phyloP scores from a whole-genome alignment of 192 early-diverging fungal species.

The Funneliformis geosporum region DNA sequence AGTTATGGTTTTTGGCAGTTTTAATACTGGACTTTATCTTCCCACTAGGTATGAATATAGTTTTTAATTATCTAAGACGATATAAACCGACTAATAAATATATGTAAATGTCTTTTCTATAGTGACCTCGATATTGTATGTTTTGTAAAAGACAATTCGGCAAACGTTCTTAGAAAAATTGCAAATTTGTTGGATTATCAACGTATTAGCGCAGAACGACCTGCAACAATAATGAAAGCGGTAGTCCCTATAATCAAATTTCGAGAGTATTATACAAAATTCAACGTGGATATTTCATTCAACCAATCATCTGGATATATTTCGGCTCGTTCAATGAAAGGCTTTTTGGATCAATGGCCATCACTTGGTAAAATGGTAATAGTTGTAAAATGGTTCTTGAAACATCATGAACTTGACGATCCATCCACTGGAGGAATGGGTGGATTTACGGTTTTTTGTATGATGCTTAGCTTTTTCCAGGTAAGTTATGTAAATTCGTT shows the following conservation, averaged over 20 bases:
- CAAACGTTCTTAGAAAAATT: slow-evolving; percentile 43
- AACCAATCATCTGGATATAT: slow-evolving; percentile 70
- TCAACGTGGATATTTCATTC: slow-evolving; percentile 83
- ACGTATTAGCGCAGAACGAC: slow-evolving; percentile 42
- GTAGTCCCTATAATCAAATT: slow-evolving; percentile 93
- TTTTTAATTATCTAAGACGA: slow-evolving; percentile 33
- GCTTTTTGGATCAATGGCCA: slow-evolving; percentile 59
- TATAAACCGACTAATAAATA: slow-evolving; percentile 20
- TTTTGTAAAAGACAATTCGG: slow-evolving; percentile 22
- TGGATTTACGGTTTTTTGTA: slow-evolving; percentile 74
- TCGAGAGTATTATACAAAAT: slow-evolving; percentile 68
- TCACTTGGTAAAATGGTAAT: slow-evolving; percentile 70
- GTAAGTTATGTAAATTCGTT: slow-evolving; percentile 35
- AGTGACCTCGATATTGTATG: slow-evolving; percentile 50
- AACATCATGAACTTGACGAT: slow-evolving; percentile 75
- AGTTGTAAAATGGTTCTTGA: slow-evolving; percentile 85
- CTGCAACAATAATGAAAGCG: slow-evolving; percentile 66
- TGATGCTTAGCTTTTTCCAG: slow-evolving; percentile 82
- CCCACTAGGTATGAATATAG: slow-evolving; percentile 73
- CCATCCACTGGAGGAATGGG: slow-evolving; percentile 88
- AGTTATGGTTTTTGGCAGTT: slow-evolving; percentile 84
- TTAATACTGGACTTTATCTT: slow-evolving; percentile 82
- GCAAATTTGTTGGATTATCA: slow-evolving; percentile 46
- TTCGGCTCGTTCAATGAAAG: slow-evolving; percentile 57
- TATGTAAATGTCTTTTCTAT: not conserved